Percentiles rank a stretch among this genome's conserved stretches.
Evolutionary conservation across 2,329 filamentous ascomycete species (phyloP).

Genomic region (Apiospora hydei): DNA sequence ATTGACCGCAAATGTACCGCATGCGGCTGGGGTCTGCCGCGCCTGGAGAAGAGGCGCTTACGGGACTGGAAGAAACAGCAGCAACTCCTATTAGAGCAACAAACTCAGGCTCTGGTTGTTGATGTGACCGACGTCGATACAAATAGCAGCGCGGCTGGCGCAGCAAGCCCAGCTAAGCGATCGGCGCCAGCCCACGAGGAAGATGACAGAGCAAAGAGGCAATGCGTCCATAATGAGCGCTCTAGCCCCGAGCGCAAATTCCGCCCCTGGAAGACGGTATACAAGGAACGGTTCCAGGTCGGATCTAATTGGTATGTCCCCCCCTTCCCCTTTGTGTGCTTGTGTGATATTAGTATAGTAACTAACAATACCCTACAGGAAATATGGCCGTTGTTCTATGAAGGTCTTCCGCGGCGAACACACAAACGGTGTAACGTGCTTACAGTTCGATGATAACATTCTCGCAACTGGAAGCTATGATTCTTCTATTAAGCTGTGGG

Average conservation of each 20-base stretch:
- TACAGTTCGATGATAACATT: constrained; percentile 82
- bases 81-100: constrained; percentile 59
- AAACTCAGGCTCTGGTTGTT: constrained; percentile 31
- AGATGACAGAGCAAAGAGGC: constrained; percentile 44
- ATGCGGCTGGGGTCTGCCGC: constrained; percentile 92
- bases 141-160: background rate
- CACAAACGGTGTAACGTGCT: constrained; percentile 79
- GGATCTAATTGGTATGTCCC: constrained; percentile 80
- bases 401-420: constrained; percentile 83
- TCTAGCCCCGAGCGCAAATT: constrained; percentile 52
- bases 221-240: constrained; percentile 37
- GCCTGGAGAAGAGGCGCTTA: constrained; percentile 87
- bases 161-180: constrained; percentile 43
- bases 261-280: constrained; percentile 95
- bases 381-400: constrained; percentile 86
- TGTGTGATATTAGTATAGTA: background rate
- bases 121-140: constrained; percentile 29
- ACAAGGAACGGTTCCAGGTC: constrained; percentile 93
- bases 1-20: constrained; percentile 86
- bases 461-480: constrained; percentile 96
- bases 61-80: constrained; percentile 88
- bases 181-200: constrained; percentile 39
- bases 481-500: constrained; percentile 94
- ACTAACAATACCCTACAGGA: constrained; percentile 45
- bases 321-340: background rate